Base-by-base conservation (phyloP, 1,284 basidiomycete genomes). In the Moesziomyces sp. region DNA sequence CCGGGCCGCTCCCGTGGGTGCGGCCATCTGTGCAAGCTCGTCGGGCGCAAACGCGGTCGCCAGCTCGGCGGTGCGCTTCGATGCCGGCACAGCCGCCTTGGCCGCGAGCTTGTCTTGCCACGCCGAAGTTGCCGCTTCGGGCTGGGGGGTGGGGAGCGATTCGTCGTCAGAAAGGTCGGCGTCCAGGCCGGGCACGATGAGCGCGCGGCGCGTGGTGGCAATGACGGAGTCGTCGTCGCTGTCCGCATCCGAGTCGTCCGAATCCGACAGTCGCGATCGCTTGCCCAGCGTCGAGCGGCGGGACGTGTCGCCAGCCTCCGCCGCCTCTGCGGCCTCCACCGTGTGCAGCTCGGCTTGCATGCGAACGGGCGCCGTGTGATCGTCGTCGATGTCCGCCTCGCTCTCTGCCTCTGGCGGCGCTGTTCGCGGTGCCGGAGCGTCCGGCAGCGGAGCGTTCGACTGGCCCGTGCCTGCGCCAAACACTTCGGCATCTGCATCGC, bases 401-500 rank as follows among this genome's bases (percentile, higher is more conserved):
- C 50, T 48, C 2, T 64, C 51, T 14, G 43, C 24, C 7, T 44
- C 52, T 4, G 28, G 7, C 0, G 51, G n/a, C 5, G 66, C 66
- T 23, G 40, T 55, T 3, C 60, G 54, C 2, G 59, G 56, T 38
- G 58, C 62, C 13, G 73, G 58, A 0, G 73, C 52, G 2, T 62
- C 57, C 6, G 59, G 45, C 43, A 69, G 18, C 3, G 45, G 34
- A 1, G 24, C 42, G 10, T 28, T 54, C 2, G 50, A 28, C 46
- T 52, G 28, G 0, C 70, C 72, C 9, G 67, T 66, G 1, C 73
- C 79, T 18, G 40, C 64, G 14, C 76, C 77, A 47, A 83, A 70
- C n/a, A 72, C 62, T 46, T 81, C 77, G 23, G 80, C 81, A 49
- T 83, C 82, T 1, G 82, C 82, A 30, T 81, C 79, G 49, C 80